phyloP scores from a whole-genome alignment of 1,284 basidiomycete genomes.

The Ustilago shanxiensis region DNA sequence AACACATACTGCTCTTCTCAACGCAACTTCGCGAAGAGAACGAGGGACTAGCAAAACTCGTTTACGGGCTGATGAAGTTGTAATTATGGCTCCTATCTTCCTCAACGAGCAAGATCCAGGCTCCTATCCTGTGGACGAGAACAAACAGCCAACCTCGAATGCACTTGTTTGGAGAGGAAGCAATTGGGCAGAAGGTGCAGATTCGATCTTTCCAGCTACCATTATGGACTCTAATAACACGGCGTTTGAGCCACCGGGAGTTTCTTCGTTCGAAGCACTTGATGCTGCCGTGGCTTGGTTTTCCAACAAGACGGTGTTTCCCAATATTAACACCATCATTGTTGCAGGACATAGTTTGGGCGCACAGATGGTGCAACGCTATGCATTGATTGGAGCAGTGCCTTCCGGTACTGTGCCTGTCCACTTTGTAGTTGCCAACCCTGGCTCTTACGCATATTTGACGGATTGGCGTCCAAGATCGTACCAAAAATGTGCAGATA shows the following conservation, averaged over 20 bases:
- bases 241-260: slow-evolving; percentile 22
- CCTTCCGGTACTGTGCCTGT: slow-evolving; percentile 46
- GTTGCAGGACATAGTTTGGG: slow-evolving; percentile 54
- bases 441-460: slow-evolving; percentile 54
- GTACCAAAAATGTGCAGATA: slow-evolving; percentile 30
- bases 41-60: slow-evolving; percentile 16
- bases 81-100: slow-evolving; percentile 58
- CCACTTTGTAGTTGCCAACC: slow-evolving; percentile 60
- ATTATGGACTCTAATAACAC: slow-evolving; percentile 23
- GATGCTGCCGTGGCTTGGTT: slow-evolving; percentile 45
- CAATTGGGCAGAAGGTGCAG: slow-evolving; percentile 52
- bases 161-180: slow-evolving; percentile 41
- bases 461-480: slow-evolving; percentile 32
- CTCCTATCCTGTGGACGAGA: slow-evolving; percentile 37
- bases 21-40: slow-evolving; percentile 47
- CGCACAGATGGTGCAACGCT: slow-evolving; percentile 55
- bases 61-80: slow-evolving; percentile 43
- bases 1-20: slow-evolving; percentile 43
- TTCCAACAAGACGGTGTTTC: slow-evolving; percentile 44
- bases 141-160: slow-evolving; percentile 29
- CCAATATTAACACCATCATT: slow-evolving; percentile 54
- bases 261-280: slow-evolving; percentile 53
- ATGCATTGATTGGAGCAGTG: slow-evolving; percentile 51
- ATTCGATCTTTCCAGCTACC: slow-evolving; percentile 37
- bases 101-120: slow-evolving; percentile 51